A percentile compares a stretch with the other conserved stretches of the same genome.
Conservation (phyloP, 2,329 filamentous ascomycete species). For the Teratosphaeria pseudoeucalypti region DNA sequence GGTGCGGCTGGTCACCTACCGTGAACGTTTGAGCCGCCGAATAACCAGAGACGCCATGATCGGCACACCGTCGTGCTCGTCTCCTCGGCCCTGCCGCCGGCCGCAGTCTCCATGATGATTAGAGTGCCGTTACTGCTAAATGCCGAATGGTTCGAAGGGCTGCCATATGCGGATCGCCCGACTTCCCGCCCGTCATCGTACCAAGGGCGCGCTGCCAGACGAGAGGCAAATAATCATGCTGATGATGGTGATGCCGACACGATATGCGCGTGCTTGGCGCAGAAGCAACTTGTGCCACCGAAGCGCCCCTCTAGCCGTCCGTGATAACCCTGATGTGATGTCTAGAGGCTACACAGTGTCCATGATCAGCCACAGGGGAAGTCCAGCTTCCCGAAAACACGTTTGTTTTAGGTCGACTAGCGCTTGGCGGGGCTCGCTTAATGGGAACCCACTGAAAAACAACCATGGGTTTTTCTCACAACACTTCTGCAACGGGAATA, state of each 20-base stretch:
- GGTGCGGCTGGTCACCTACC: not conserved
- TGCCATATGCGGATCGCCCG: not conserved
- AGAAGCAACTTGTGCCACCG: not conserved
- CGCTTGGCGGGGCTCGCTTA: not conserved
- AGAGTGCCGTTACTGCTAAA: not conserved
- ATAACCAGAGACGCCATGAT: not conserved
- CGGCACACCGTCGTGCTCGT: not conserved
- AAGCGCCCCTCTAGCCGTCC: not conserved
- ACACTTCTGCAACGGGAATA: not conserved
- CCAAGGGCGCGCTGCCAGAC: not conserved
- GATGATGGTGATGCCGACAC: not conserved
- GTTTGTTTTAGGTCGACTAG: not conserved
- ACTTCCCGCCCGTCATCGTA: not conserved
- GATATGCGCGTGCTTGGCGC: not conserved
- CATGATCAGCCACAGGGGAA: not conserved
- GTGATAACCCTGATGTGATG: not conserved
- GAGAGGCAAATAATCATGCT: not conserved
- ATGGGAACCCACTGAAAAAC: not conserved
- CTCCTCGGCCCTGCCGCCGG: not conserved
- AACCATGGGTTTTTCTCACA: not conserved
- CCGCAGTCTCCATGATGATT: not conserved
- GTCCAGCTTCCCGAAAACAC: not conserved
- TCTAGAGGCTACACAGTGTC: not conserved
- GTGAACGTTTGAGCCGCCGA: not conserved
- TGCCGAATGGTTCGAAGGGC: not conserved